These are phyloP conservation scores for Penicillium sp. DNA, from an alignment of 2,329 filamentous ascomycete genomes.

Conservation along the genomic window DNA sequence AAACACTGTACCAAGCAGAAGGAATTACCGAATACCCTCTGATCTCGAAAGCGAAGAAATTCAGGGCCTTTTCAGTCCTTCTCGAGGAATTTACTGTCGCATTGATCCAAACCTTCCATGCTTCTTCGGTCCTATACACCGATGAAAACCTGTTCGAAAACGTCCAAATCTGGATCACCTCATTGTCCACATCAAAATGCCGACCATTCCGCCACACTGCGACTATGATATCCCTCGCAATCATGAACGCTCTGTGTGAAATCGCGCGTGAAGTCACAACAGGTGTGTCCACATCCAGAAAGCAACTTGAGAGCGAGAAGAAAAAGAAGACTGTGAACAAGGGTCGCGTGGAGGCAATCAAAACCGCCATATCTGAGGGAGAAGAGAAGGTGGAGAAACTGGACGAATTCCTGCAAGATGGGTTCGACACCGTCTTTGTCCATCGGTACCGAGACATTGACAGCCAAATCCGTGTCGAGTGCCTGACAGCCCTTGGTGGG, in stretches of 20 bases:
- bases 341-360: constrained; percentile 70
- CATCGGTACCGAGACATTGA: constrained; percentile 96
- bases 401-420: constrained; percentile 74
- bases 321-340: constrained; percentile 75
- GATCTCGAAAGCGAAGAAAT: constrained; percentile 76
- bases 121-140: constrained; percentile 78
- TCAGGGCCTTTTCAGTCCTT: constrained; percentile 73
- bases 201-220: constrained; percentile 93
- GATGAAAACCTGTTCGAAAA: constrained; percentile 81
- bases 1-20: constrained; percentile 81
- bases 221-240: constrained; percentile 77
- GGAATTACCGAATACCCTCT: constrained; percentile 89
- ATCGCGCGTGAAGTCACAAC: constrained; percentile 71
- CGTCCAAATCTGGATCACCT: constrained; percentile 82
- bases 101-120: constrained; percentile 75
- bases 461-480: constrained; percentile 82
- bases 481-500: constrained; percentile 78
- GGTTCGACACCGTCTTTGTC: constrained; percentile 90
- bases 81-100: constrained; percentile 77
- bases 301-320: constrained; percentile 77
- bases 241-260: constrained; percentile 75
- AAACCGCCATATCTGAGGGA: constrained; percentile 70
- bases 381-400: constrained; percentile 69
- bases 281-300: constrained; percentile 72
- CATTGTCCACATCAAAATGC: constrained; percentile 84